Evolutionary conservation across 2,329 filamentous ascomycete species (phyloP).

Genomic region (Emmonsiellopsis sp.): DNA sequence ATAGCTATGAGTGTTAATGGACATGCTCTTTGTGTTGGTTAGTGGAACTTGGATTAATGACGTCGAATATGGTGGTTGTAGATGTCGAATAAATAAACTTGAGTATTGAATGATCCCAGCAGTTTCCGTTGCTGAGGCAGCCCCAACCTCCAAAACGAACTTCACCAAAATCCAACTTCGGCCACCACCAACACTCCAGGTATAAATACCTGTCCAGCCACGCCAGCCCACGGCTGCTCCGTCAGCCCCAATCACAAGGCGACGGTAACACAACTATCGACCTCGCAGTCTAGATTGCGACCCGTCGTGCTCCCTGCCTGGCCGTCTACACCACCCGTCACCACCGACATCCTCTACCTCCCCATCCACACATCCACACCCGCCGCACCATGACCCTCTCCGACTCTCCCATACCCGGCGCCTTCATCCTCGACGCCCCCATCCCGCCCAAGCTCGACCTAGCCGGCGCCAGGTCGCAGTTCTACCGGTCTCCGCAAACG

Average conservation of each 20-base stretch:
- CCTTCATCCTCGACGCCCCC: conserved; percentile 26
- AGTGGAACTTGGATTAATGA: no score
- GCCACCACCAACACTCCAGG: neutral
- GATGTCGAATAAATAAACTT: no score
- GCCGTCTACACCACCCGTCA: neutral
- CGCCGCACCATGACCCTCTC: conserved; percentile 2
- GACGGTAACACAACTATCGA: neutral
- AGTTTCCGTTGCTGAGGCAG: neutral
- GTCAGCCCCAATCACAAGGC: neutral
- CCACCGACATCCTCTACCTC: neutral
- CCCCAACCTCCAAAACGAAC: neutral
- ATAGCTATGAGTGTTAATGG: neutral
- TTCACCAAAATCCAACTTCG: neutral
- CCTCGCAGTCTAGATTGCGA: neutral
- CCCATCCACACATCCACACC: neutral
- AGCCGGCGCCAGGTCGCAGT: conserved; percentile 26
- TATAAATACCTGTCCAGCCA: no score
- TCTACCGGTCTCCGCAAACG: conserved; percentile 27
- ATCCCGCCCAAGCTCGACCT: conserved; percentile 30
- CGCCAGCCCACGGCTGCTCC: no score
- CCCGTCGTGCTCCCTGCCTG: no score
- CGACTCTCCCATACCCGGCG: conserved; percentile 11
- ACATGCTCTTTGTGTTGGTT: neutral
- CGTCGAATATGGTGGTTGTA: no score
- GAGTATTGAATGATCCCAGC: no score